These are phyloP conservation scores for Aspergillus funiculosus DNA, from an alignment of 495 filamentous ascomycete species.

Conservation along the genomic window DNA sequence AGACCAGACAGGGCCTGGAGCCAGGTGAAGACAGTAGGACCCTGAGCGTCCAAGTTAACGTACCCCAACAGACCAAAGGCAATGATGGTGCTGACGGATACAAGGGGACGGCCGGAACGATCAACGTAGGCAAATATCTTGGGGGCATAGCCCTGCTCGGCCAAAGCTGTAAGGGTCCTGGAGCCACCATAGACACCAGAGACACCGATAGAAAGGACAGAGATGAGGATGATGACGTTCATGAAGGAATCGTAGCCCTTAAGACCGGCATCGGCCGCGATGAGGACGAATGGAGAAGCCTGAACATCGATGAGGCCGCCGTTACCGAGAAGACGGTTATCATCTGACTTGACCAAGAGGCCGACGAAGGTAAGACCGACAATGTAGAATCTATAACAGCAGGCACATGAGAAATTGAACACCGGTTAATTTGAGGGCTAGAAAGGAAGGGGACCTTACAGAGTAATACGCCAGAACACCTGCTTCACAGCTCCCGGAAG, in stretches of 20 bases:
- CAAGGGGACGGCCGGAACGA: slow-evolving; percentile 46
- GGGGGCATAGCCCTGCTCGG: slow-evolving; percentile 55
- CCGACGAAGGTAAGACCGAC: slow-evolving; percentile 68
- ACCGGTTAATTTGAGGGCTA: neutral
- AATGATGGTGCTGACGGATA: slow-evolving; percentile 40
- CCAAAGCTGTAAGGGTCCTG: slow-evolving; percentile 57
- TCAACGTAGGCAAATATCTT: slow-evolving; percentile 45
- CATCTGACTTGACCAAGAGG: slow-evolving; percentile 58
- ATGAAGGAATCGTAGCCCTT: slow-evolving; percentile 63
- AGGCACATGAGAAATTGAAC: neutral
- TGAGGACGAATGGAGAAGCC: slow-evolving; percentile 59
- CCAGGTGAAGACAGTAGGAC: slow-evolving; percentile 49
- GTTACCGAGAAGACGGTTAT: slow-evolving; percentile 39
- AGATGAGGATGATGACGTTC: slow-evolving; percentile 68
- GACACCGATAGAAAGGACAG: slow-evolving; percentile 65
- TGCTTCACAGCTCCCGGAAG: slow-evolving; percentile 65
- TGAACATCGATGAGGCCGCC: slow-evolving; percentile 48
- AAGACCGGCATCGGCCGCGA: slow-evolving; percentile 57
- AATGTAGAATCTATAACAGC: slow-evolving; percentile 55
- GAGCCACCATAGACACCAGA: slow-evolving; percentile 71
- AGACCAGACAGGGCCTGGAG: slow-evolving; percentile 64
- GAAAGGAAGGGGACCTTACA: slow-evolving; percentile 14
- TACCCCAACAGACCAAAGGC: slow-evolving; percentile 45
- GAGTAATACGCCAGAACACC: slow-evolving; percentile 69
- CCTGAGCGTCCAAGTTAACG: slow-evolving; percentile 41